Base-by-base conservation (phyloP, 1,284 basidiomycete genomes). In the Tilletiaria anomala region DNA sequence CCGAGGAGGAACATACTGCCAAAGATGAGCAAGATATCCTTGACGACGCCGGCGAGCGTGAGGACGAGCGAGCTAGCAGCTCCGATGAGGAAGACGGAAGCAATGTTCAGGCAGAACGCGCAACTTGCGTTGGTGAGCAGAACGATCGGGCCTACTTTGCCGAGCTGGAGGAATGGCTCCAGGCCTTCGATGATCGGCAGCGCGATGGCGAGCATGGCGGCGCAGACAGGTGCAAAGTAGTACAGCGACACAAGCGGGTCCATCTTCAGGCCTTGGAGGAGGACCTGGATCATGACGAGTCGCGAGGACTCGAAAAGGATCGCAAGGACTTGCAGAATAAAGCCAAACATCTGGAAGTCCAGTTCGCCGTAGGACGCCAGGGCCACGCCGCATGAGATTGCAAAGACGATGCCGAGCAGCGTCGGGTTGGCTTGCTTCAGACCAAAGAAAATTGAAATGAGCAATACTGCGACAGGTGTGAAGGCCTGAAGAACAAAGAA, bases 251-350 rank as follows among this genome's bases (percentile, higher is more conserved):
- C 86, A 21, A 94, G 76, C 3, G 89, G 89, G 69, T 93, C 86
- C 88, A 94, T 66, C 60, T 94, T 91, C 68, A 93, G 73, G 37
- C 88, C 88, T 68, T 96, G 89, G 2, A 96, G 75, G 32, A 96
- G 77, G 44, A 91, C 79, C 68, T 96, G 83, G 51, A 96, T 93
- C 82, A 96, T 88, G 34, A 96, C 87, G 16, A 96, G 76, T 38
- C 89, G 79, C 23, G 82, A 84, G 2, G 83, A 80, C 69, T 89
- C 85, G 54, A 89, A 88, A 75, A 78, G 65, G 38, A 55, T 56
- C 23, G 43, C 57, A 33, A 58, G 44, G 24, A 67, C 57, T 55
- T 73, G 71, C 59, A 61, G 70, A 38, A 85, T 57, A 75, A 96
- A 96, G 16, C 89, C 89, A 37, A 82, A 70, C 39, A 86, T 69